Conservation (phyloP, 805 yeast species). For the Saccharomycopsis sp. region DNA sequence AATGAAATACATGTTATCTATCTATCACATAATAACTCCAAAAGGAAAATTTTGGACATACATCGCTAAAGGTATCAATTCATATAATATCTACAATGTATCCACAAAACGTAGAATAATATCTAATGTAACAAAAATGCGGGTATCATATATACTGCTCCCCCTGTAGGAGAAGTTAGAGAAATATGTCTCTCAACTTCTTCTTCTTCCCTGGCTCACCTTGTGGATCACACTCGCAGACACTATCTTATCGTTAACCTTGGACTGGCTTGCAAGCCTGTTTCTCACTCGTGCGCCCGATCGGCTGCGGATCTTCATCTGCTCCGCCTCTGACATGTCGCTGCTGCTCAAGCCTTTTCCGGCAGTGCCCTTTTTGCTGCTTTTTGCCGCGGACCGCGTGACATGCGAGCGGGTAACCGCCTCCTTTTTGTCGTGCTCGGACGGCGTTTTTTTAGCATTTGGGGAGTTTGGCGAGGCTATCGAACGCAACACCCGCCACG, state of each 20-base stretch:
- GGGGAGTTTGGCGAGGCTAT: slow-evolving; percentile 27
- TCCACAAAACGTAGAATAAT: too few relatives aligned
- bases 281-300: slow-evolving; percentile 29
- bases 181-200: neutral
- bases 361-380: slow-evolving; percentile 23
- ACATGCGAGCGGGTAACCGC: neutral
- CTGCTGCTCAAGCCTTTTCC: too few relatives aligned
- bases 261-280: slow-evolving; percentile 23
- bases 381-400: neutral
- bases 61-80: too few relatives aligned
- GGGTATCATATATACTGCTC: neutral
- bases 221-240: slow-evolving; percentile 17
- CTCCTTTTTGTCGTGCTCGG: neutral
- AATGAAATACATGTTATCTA: too few relatives aligned
- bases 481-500: slow-evolving; percentile 21
- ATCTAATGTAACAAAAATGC: too few relatives aligned
- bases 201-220: slow-evolving; percentile 11
- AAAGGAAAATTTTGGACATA: too few relatives aligned
- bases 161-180: neutral
- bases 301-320: slow-evolving; percentile 11
- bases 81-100: too few relatives aligned
- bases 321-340: slow-evolving; percentile 11
- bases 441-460: slow-evolving; percentile 7
- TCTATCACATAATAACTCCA: too few relatives aligned
- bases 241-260: slow-evolving; percentile 15